Percentiles rank a stretch among this genome's conserved stretches.
These are phyloP conservation scores for Moricandia arvensis DNA, from an alignment of 345 rosid genomes.

Conservation along the genomic window DNA sequence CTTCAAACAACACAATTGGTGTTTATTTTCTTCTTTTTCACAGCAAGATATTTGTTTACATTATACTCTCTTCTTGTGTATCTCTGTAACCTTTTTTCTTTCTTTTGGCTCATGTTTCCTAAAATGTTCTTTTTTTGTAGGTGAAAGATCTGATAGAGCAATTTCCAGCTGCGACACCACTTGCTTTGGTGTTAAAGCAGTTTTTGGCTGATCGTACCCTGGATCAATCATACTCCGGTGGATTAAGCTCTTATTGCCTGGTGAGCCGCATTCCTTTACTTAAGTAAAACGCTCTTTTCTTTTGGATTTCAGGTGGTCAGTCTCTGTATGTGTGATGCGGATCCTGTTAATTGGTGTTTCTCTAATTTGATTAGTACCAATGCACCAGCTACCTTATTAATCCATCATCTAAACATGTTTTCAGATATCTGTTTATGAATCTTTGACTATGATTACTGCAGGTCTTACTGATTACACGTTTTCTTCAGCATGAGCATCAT, in stretches of 20 bases:
- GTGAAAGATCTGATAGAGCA: conserved; percentile 86
- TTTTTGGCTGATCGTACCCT: conserved; percentile 97
- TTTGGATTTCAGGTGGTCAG: conserved; percentile 17
- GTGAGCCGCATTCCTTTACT: conserved; percentile 41
- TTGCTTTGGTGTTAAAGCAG: conserved; percentile 94
- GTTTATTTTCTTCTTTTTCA: conserved; percentile 3
- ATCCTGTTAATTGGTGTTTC: conserved; percentile 16
- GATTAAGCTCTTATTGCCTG: conserved; percentile 97
- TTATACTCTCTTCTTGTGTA: conserved; percentile 3
- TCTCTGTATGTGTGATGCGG: conserved; percentile 13
- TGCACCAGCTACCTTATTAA: conserved; percentile 1
- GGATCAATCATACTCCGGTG: conserved; percentile 97
- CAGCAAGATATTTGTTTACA: conserved; percentile 5
- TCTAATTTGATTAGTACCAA: neutral
- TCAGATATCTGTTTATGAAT: conserved; percentile 13
- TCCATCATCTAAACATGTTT: conserved; percentile 9
- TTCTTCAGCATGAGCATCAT: conserved; percentile 95
- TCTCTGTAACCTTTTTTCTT: conserved; percentile 14
- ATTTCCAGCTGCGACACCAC: conserved; percentile 92
- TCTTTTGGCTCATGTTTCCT: conserved; percentile 9
- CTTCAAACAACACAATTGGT: conserved; percentile 93
- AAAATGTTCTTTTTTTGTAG: conserved; percentile 43
- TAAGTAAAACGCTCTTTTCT: conserved; percentile 10
- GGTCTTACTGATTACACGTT: conserved; percentile 85
- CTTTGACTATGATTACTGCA: conserved; percentile 36